Base-by-base conservation (phyloP, 768 basidiomycete genomes). In the Trametes sanguinea region DNA sequence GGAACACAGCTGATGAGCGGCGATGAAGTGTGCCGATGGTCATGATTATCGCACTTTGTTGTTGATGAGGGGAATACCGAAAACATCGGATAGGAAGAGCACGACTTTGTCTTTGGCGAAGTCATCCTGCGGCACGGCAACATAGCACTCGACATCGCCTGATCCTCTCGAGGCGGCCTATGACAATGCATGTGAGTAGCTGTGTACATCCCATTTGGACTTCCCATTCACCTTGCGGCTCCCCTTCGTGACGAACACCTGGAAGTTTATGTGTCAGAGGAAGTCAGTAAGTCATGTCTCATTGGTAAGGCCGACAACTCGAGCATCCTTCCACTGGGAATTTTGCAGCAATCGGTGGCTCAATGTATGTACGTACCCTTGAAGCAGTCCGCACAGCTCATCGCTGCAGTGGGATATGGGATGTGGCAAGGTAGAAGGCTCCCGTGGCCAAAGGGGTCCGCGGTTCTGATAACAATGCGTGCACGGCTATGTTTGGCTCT, bases 121-220 rank as follows among this genome's bases (percentile, higher is more conserved):
- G 16, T 75, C 71, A 39, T 57, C 65, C 4, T 68, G 62, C 14
- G 81, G 80, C 1, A 77, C 77, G n/a, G 75, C 73, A 44, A 80
- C 74, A 54, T 82, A 82, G 64, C 73, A 75, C 37, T 73, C 66
- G 40, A 78, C 66, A 9, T 78, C 80, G 6, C 69, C 74, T n/a
- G 51, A 81, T 76, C 44, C 67, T 60, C 63, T 76, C 72, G 51
- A 73, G 65, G 58, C 71, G 73, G 61, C 78, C 79, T 77, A 1
- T 22, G 55, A 14, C 29, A 42, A 14, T 17, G 7, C 22, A 22
- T 22, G 22, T 22, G 22, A 22, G 1, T 22, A 1, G 22, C 22
- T 22, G 22, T 22, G 1, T 22, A 22, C 22, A 1, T 22, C 22
- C 22, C 22, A 1, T 22, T 22, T 22, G 22, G 22, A 22, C 22